Percentiles rank a stretch among this genome's conserved stretches.
Evolutionary conservation across 106 monocot genomes (phyloP).

Genomic region (Dendrobium chrysotoxum): DNA sequence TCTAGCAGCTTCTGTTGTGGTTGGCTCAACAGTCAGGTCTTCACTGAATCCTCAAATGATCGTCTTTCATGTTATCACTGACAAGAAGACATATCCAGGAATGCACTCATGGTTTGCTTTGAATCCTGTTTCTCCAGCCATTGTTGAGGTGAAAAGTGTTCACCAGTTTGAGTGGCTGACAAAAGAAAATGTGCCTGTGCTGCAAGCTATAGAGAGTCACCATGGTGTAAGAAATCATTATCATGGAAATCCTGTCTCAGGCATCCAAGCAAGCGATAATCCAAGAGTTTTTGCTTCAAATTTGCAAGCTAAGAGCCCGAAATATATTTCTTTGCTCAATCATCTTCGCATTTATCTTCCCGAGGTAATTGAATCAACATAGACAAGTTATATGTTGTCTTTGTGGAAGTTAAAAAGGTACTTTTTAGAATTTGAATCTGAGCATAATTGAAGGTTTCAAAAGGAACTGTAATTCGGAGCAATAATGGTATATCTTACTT

Average conservation of each 20-base stretch:
- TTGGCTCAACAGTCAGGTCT: conserved; percentile 54
- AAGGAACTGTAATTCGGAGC: no score
- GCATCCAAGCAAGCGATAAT: conserved; percentile 41
- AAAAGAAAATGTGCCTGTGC: conserved; percentile 75
- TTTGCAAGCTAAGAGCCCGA: conserved; percentile 75
- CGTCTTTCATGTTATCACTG: conserved; percentile 86
- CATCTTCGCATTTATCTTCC: conserved; percentile 92
- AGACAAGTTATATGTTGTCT: neutral
- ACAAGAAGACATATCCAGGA: conserved; percentile 87
- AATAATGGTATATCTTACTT: no score
- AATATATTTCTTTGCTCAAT: conserved; percentile 80
- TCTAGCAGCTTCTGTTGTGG: conserved; percentile 88
- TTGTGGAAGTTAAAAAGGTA: neutral
- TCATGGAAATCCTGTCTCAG: conserved; percentile 53
- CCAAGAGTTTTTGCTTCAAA: conserved; percentile 71
- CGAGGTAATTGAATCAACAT: conserved; percentile 44
- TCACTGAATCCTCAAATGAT: conserved; percentile 57
- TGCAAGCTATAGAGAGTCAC: conserved; percentile 78
- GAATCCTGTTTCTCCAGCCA: conserved; percentile 54
- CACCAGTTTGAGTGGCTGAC: conserved; percentile 91
- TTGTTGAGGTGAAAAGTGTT: conserved; percentile 85
- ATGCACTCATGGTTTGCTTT: conserved; percentile 98
- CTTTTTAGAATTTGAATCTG: no score
- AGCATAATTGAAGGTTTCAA: neutral
- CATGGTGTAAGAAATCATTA: conserved; percentile 63